Base-by-base conservation (phyloP, 2,329 filamentous ascomycete genomes). In the Trematosphaeria pertusa region DNA sequence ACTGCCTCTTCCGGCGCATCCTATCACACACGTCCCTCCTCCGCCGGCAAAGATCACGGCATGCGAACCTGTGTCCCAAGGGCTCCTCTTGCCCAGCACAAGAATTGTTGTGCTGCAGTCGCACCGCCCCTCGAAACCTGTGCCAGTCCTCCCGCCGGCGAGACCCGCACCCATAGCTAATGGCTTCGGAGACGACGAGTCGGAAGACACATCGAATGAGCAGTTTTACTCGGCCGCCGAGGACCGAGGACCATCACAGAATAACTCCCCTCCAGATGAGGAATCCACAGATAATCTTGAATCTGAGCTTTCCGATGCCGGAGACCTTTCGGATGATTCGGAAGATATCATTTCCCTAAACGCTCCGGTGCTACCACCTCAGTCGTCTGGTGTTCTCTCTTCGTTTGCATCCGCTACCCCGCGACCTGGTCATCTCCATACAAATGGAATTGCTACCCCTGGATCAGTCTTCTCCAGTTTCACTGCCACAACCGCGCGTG, bases 41-140 rank as follows among this genome's bases (percentile, higher is more conserved):
- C 89, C 90, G 32, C 91, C 92, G 0, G 94, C 90, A 32, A 91
- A 88, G 73, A 89, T 97, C 50, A 86, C 89, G 37, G 84, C 95
- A n/a, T 97, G 92, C 68, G 94, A 99, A 69, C 94, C 94, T 7
- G 91, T 97, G 12, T 85, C 89, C 5, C 94, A 99, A 72, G 94
- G 94, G 7, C 72, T 94, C 4, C 70, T 99, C 36, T 81, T 86
- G 7, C 81, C 89, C 0, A 81, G 78, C 10, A 99, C 92, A 12
- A 91, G 88, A 62, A 90, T 99, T 46, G 86, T 99, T 18, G 79
- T 97, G 17, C 86, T 89, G 37, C 81, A 82, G 79, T 58, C 79
- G 77, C 81, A 83, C 47, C 66, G 63, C 33, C 56, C 67, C 78
- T 69, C 64, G 86, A 83, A 75, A 79, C 67, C 67, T 72, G 65